Base-by-base conservation (phyloP, 2,329 filamentous ascomycete genomes). In the Paraphoma chrysanthemicola region DNA sequence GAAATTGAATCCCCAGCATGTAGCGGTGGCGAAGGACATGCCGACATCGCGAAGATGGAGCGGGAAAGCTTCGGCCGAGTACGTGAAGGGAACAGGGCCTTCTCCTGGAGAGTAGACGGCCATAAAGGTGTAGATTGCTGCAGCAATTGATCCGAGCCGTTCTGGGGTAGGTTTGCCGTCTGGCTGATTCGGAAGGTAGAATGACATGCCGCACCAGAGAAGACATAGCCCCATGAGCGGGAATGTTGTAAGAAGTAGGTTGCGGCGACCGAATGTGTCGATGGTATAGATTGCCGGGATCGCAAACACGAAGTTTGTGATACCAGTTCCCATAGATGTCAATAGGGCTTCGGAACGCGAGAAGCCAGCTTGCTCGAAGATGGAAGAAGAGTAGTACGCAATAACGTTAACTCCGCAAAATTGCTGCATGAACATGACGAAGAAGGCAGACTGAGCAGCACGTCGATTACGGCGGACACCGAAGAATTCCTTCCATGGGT, bases 1-100 rank as follows among this genome's bases (percentile, higher is more conserved):
- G 57, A 81, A 82, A 68, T 86, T 86, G 77, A 86, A 86, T 54
- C 83, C 82, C 83, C 84, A 86, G 23, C 81, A 84, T 45, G 82
- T 85, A 0, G 83, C 82, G 0, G 83, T 85, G 0, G 84, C 66
- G 43, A 76, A 74, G 3, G 66, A 70, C 76, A 78, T 78, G 18
- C 76, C 76, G 29, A 76, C 55, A 39, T 79, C 78, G 59, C 80
- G 77, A 42, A 81, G 73, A 39, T 80, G 79, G 16, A 80, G 74
- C 0, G 79, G 80, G 64, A 80, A 81, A 0, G 74, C 69, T 53
- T 82, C 80, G 12, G 80, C 80, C 0, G 72, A 69, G 56, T 77
- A 77, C 0, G 79, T 79, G 23, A 73, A 71, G 0, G 69, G 68
- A 2, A 73, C 71, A 2, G 70, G 68, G 1, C 68, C 70, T 53